phyloP scores from a whole-genome alignment of 495 filamentous ascomycete genomes.

The Alectoria sarmentosa region DNA sequence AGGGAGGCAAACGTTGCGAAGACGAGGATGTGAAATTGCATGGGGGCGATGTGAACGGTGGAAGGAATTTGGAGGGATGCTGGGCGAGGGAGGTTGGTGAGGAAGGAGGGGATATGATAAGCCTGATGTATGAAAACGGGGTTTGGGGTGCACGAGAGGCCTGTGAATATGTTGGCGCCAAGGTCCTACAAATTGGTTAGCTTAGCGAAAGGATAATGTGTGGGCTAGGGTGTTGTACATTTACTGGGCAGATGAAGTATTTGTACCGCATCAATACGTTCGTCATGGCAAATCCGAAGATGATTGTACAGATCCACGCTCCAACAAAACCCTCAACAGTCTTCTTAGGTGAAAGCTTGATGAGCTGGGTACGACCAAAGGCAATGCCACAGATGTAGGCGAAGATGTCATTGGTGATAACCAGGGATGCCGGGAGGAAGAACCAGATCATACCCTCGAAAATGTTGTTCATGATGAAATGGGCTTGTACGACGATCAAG shows the following conservation, averaged over 20 bases:
- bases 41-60: conserved; percentile 64
- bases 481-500: conserved; percentile 94
- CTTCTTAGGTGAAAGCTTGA: conserved; percentile 98
- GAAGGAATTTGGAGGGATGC: conserved; percentile 39
- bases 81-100: conserved; percentile 37
- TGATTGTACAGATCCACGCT: conserved; percentile 90
- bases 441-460: conserved; percentile 99
- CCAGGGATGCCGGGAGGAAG: conserved; percentile 89
- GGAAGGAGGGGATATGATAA: conserved; percentile 70
- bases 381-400: conserved; percentile 97
- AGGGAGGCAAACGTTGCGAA: conserved; percentile 93
- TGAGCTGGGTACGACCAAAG: conserved; percentile 92
- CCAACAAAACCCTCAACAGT: conserved; percentile 98
- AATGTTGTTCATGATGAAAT: conserved; percentile 99
- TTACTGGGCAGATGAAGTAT: conserved; percentile 98
- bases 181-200: conserved; percentile 52
- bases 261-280: conserved; percentile 85
- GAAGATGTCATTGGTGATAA: conserved; percentile 98
- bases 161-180: conserved; percentile 83
- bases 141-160: conserved; percentile 89
- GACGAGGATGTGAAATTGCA: conserved; percentile 89
- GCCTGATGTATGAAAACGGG: conserved; percentile 78
- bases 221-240: conserved; percentile 40
- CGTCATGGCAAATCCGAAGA: conserved; percentile 76
- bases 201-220: background rate